Base-by-base conservation (phyloP, 371 early-diverging fungal species). In the Chytridium lagenaria region DNA sequence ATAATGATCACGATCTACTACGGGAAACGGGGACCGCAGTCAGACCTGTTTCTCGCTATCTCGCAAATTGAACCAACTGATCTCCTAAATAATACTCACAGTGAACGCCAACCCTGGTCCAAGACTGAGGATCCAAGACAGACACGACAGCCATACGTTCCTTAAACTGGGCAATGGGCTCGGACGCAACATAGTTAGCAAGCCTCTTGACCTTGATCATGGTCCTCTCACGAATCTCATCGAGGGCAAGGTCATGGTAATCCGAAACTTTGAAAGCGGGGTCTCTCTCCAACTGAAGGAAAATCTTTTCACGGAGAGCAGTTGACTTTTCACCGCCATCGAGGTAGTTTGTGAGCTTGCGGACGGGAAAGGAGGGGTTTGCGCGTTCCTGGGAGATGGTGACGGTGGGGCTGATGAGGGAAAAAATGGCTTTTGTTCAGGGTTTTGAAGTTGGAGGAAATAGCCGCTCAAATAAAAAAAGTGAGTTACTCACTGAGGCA, bases 51-150 rank as follows among this genome's bases (percentile, higher is more conserved):
- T n/a, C n/a, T n/a, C n/a, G n/a, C n/a, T n/a, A n/a, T n/a, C n/a
- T n/a, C n/a, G n/a, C n/a, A n/a, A n/a, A n/a, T n/a, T n/a, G n/a
- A n/a, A n/a, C n/a, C n/a, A n/a, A n/a, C n/a, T n/a, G n/a, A n/a
- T n/a, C n/a, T n/a, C n/a, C n/a, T n/a, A n/a, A n/a, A n/a, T n/a
- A n/a, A 16, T 72, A 78, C 81, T 81, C 83, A 89, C 90, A 79
- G 78, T 96, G 96, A 34, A 96, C 96, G 76, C 95, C 96, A 70
- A 95, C 88, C 23, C 95, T 89, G 23, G 96, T 96, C 94, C 94
- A 94, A 81, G 94, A 93, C 28, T 91, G 94, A 40, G 95, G 93
- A 73, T 95, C 95, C 38, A 94, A 83, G 69, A 93, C 80, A 76
- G 89, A 52, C 31, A 74, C 26, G 30, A 79, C 52, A 79, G 90